phyloP scores from a whole-genome alignment of 75 land plant genomes.

The Gnetum montanum region DNA sequence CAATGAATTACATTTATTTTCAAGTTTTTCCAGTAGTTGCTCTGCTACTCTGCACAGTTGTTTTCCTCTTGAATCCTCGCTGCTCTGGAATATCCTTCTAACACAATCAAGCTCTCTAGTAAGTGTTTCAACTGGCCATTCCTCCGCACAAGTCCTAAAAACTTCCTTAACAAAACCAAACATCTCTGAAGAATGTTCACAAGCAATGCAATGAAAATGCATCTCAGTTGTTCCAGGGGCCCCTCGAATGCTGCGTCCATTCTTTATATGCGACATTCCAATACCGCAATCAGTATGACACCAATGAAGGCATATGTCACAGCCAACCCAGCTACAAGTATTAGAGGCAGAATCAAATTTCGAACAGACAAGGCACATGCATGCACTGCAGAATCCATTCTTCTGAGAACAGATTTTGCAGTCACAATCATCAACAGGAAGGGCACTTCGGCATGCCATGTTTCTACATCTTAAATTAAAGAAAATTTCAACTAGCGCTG shows the following conservation, averaged over 20 bases:
- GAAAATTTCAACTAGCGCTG: conserved; percentile 60
- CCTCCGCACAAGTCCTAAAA: conserved; percentile 51
- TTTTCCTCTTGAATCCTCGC: conserved; percentile 58
- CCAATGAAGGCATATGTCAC: conserved; percentile 84
- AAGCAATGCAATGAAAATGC: conserved; percentile 71
- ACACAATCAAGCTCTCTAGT: conserved; percentile 64
- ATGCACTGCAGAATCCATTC: conserved; percentile 83
- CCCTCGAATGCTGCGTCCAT: conserved; percentile 30
- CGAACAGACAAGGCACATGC: conserved; percentile 91
- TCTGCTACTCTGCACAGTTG: conserved; percentile 32
- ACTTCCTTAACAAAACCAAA: conserved; percentile 84
- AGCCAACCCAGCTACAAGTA: conserved; percentile 89
- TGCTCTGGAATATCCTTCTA: conserved; percentile 48
- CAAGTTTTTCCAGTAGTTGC: conserved; percentile 33
- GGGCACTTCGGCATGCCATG: conserved; percentile 27
- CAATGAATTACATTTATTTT: conserved; percentile 23
- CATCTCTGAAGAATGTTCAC: conserved; percentile 77
- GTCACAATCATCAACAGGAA: conserved; percentile 90
- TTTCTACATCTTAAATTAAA: conserved; percentile 56
- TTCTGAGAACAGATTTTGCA: conserved; percentile 75
- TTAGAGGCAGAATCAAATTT: conserved; percentile 70
- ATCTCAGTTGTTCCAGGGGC: conserved; percentile 36
- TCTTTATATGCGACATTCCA: conserved; percentile 39
- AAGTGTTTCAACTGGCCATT: conserved; percentile 54
- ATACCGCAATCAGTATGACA: conserved; percentile 75